These are phyloP conservation scores for Leptodermis oblonga DNA, from an alignment of 257 asterid genomes.

Conservation along the genomic window DNA sequence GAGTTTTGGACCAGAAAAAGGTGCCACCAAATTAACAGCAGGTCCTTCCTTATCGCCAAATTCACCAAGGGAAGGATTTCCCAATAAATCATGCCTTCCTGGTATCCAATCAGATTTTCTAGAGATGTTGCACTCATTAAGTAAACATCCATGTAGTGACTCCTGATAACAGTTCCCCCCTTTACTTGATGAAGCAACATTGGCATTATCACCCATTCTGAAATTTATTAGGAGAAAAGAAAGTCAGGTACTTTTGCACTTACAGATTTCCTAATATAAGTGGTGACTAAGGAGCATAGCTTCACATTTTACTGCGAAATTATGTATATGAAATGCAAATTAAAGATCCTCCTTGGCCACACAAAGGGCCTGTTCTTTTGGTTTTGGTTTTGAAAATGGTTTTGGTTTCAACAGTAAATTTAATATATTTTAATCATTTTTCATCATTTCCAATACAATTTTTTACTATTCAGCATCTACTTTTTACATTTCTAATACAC, in stretches of 20 bases:
- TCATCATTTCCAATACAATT: too few relatives aligned
- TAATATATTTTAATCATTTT: too few relatives aligned
- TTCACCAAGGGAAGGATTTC: slow-evolving; percentile 18
- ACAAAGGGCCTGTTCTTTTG: too few relatives aligned
- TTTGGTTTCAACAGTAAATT: too few relatives aligned
- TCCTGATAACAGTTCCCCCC: slow-evolving; percentile 31
- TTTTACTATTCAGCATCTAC: too few relatives aligned
- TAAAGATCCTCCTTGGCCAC: background rate
- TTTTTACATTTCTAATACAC: too few relatives aligned
- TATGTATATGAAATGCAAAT: background rate
- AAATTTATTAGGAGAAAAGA: slow-evolving; percentile 12
- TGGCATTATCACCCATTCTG: slow-evolving; percentile 30
- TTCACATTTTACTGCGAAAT: background rate
- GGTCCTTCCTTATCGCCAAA: slow-evolving; percentile 21
- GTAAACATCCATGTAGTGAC: slow-evolving; percentile 23
- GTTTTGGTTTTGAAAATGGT: too few relatives aligned
- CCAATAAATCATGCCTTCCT: slow-evolving; percentile 24
- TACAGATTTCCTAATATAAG: background rate
- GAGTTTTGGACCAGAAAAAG: slow-evolving; percentile 26
- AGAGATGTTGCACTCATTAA: slow-evolving; percentile 26
- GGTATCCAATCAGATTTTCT: slow-evolving; percentile 19
- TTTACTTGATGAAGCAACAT: slow-evolving; percentile 22
- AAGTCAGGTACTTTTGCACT: background rate
- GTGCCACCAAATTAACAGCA: slow-evolving; percentile 26
- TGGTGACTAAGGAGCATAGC: background rate